Evolutionary conservation across 768 basidiomycete species (phyloP).

Genomic region (Udeniomyces megalosporus): DNA sequence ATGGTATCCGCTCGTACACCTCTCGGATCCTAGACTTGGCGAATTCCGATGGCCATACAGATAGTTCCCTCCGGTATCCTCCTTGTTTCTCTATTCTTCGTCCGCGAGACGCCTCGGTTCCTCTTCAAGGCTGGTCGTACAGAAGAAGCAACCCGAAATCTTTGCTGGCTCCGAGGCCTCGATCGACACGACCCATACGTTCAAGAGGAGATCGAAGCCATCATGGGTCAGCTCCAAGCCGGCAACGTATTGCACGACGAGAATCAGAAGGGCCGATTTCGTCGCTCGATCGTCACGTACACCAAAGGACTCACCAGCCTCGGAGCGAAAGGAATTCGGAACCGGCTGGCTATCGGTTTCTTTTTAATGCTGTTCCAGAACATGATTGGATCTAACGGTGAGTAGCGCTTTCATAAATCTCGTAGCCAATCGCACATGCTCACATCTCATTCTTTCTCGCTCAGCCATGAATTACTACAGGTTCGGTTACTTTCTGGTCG

Average conservation of each 20-base stretch:
- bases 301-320: neutral
- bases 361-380: constrained; percentile 14
- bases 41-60: constrained; percentile 29
- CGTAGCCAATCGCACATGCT: no score
- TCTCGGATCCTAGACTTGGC: constrained; percentile 19
- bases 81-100: constrained; percentile 20
- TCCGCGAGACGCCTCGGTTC: constrained; percentile 30
- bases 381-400: no score
- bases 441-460: no score
- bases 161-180: constrained; percentile 25
- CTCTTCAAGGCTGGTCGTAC: constrained; percentile 20
- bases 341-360: constrained; percentile 12
- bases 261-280: neutral
- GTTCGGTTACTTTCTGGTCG: no score
- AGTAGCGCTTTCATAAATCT: no score
- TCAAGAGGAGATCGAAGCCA: constrained; percentile 19
- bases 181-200: constrained; percentile 25
- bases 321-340: neutral
- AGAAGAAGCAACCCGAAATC: constrained; percentile 24
- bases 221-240: constrained; percentile 4
- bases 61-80: constrained; percentile 24
- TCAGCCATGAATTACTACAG: no score
- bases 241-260: neutral
- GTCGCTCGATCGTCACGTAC: constrained; percentile 7
- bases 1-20: no score